Evolutionary conservation across 2,329 filamentous ascomycete genomes (phyloP).

Genomic region (Colletotrichum lupini): DNA sequence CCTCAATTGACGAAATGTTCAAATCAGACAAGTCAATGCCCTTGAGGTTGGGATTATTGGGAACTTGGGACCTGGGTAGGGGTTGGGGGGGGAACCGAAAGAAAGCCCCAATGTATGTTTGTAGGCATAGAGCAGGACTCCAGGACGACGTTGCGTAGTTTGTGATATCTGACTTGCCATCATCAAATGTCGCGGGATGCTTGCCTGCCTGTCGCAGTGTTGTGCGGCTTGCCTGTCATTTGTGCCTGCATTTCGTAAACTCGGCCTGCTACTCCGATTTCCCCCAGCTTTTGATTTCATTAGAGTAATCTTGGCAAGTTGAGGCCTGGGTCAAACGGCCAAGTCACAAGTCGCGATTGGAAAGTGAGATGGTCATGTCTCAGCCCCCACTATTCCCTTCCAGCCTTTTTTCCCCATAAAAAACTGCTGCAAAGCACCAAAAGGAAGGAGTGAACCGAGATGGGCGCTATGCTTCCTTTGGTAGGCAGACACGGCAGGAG

Average conservation of each 20-base stretch:
- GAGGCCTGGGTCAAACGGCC: neutral
- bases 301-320: slow-evolving; percentile 3
- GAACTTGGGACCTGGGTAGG: too few species aligned
- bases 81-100: too few species aligned
- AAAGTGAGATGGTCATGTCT: neutral
- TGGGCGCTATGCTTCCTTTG: neutral
- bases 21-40: neutral
- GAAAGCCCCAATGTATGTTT: neutral
- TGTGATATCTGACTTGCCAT: neutral
- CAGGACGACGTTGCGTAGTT: neutral
- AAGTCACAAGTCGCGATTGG: too few species aligned
- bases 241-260: neutral
- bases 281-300: neutral
- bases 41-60: neutral
- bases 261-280: neutral
- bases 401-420: neutral
- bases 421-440: neutral
- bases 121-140: neutral
- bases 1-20: neutral
- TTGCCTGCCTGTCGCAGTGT: neutral
- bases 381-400: neutral
- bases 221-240: too few species aligned
- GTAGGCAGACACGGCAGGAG: neutral
- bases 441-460: neutral
- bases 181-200: neutral